Evolutionary conservation across 495 filamentous ascomycete species (phyloP), one percentile per base, ranked within the genome.

Genomic region (Penicillium riverlandense): DNA sequence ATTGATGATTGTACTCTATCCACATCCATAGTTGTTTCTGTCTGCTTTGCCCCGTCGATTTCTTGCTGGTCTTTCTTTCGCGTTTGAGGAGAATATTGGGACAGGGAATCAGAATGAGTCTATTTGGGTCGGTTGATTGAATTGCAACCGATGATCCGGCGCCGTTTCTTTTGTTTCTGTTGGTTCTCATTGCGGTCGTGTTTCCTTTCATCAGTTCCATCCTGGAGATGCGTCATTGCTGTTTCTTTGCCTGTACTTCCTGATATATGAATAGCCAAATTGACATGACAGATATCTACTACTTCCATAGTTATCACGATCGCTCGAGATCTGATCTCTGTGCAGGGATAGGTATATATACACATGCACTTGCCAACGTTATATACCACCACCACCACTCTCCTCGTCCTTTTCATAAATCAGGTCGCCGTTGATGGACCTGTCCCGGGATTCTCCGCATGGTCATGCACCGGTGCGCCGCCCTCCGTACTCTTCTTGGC

Each of bases 401-500:
- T 9, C 32, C 32, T 34, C 22, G 22, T 22, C 22, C 22, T 22
- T 16, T 4, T 6, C 2, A 22, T 34, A 10, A 34, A 12, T 34
- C 32, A 34, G 2, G 32, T 8, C 32, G 38, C 43, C 8, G 37
- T 38, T 2, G 57, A 61, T 15, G 60, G 52, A 22, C 54, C 56
- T 9, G 43, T 44, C 22, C 15, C 54, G 40, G 49, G 27, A 37
- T 57, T 45, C 42, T 65, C 59, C 27, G 49, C 49, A 49, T 65
- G 59, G 12, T 47, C 12, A 51, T 63, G 50, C 10, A 37, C 44
- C 13, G 50, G 50, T 0, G 16, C 32, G 32, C 9, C 32, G 5
- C 32, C 41, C 28, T 50, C 53, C 0, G 15, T 42, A n/a, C 45
- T 39, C 36, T 55, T 52, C 38, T 50, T 56, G 16, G 28, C 37